Base-by-base conservation (phyloP, 2,329 filamentous ascomycete genomes). In the Colletotrichum nymphaeae region DNA sequence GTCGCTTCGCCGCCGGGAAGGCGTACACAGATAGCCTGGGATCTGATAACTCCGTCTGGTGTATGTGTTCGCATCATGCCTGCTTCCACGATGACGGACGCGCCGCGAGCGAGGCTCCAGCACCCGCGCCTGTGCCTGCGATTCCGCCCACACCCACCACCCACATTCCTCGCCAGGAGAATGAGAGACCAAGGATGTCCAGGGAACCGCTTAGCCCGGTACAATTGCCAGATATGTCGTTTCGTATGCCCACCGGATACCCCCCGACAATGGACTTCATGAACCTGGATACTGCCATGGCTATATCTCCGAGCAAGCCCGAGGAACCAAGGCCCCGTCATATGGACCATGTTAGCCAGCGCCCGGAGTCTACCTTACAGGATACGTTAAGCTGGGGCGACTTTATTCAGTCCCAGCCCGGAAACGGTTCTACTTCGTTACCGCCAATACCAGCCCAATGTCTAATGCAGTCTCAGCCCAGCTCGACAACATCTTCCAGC, bases 1-100 rank as follows among this genome's bases (percentile, higher is more conserved):
- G 85, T 77, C 86, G 86, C 74, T 81, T 81, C 67, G 76, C 79
- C 67, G 75, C 78, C 58, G 81, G 77, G 37, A 79, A 80, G 62
- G 78, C 82, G 59, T 78, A 81, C 55, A 76, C 80, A 67, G 79
- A 80, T 46, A 78, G 74, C 73, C 77, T 77, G 14, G 79, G 78
- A 63, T 73, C 79, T 52, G 86, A 86, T 66, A 85, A 89, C 77
- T 77, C 83, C 32, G 82, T 83, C 73, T 90, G 86, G 84, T 91
- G 89, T 81, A 91, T 91, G 89, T 91, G 89, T 77, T 88, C 87
- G 65, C 89, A 91, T 76, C 89, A 91, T 80, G 89, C 89, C 66
- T 91, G 89, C 79, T 91, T 86, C 74, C 89, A 91, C 74, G 89
- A 91, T 78, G 85, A 90, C 76, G 80, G 79, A 46, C 78, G 32